A percentile compares a stretch with the other conserved stretches of the same genome.
Conservation (phyloP, 163 green algal genomes). For the Scenedesmus sp. region DNA sequence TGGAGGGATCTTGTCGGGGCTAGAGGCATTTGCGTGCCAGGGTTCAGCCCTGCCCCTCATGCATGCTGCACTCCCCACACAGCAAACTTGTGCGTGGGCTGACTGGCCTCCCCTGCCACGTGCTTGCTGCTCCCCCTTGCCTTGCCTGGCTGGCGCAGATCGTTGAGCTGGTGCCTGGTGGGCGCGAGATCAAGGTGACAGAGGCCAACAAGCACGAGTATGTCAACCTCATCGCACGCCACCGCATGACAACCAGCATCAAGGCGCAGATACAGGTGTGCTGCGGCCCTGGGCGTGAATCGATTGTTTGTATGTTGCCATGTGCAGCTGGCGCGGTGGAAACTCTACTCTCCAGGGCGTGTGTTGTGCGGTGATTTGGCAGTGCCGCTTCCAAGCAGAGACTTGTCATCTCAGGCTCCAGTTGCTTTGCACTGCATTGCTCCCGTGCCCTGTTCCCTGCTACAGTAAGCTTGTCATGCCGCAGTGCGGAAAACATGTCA, state of each 20-base stretch:
- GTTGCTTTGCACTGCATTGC: no score
- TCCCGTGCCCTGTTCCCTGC: no score
- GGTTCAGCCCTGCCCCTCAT: background rate
- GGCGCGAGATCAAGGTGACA: slow-evolving; percentile 90
- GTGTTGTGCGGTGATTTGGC: no score
- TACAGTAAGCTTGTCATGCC: background rate
- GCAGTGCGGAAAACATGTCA: background rate
- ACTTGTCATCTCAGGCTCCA: no score
- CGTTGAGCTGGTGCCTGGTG: slow-evolving; percentile 76
- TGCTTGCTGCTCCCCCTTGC: background rate
- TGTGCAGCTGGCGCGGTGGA: no score
- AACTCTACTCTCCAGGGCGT: no score
- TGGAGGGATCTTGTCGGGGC: no score
- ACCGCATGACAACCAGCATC: slow-evolving; percentile 98
- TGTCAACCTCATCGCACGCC: slow-evolving; percentile 93
- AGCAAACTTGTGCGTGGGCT: background rate
- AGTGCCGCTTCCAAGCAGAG: no score
- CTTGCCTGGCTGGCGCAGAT: slow-evolving; percentile 6
- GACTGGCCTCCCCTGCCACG: background rate
- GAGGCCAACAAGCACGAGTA: slow-evolving; percentile 98
- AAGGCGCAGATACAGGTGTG: slow-evolving; percentile 52
- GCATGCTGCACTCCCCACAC: background rate
- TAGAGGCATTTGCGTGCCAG: no score
- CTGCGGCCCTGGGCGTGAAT: background rate
- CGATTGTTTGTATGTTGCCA: no score